Percentiles rank a stretch among this genome's conserved stretches.
phyloP scores from a whole-genome alignment of 768 basidiomycete genomes.

The Austroboletus festivus region DNA sequence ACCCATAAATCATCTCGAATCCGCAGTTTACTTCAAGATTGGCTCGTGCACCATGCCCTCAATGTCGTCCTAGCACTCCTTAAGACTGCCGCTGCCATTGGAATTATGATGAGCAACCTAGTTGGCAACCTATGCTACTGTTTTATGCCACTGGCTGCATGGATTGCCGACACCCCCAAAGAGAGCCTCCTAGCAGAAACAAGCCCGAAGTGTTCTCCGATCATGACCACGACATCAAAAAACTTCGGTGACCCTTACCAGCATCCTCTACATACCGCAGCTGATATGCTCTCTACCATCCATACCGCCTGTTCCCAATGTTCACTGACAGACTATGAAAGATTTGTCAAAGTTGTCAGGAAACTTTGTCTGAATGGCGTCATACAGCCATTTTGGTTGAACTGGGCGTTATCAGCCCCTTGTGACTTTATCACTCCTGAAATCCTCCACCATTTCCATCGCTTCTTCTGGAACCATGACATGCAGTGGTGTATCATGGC shows the following conservation, averaged over 20 bases:
- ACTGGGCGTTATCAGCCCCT: conserved; percentile 35
- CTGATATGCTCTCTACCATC: conserved; percentile 24
- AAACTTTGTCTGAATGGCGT: conserved; percentile 1
- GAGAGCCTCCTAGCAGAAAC: conserved; percentile 24
- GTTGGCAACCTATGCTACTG: conserved; percentile 13
- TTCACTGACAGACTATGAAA: not conserved
- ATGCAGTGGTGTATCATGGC: not conserved
- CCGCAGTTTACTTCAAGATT: conserved; percentile 18
- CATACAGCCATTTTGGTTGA: conserved; percentile 22
- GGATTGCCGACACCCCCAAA: conserved; percentile 35
- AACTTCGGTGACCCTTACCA: conserved; percentile 22
- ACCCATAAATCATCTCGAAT: not conserved
- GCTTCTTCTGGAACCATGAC: not conserved
- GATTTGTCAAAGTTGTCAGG: conserved; percentile 1
- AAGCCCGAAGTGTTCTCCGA: conserved; percentile 28
- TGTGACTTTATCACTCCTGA: conserved; percentile 32
- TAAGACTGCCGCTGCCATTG: conserved; percentile 29
- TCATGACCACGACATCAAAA: conserved; percentile 29
- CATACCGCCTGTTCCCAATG: too few species aligned
- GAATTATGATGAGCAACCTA: conserved; percentile 29
- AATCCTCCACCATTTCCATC: not conserved
- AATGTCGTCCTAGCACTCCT: conserved; percentile 29
- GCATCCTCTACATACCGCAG: conserved; percentile 21
- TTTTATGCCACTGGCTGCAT: conserved; percentile 28
- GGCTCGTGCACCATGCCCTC: conserved; percentile 23